Percentiles rank a stretch among this genome's conserved stretches.
Conservation (phyloP, 2,329 filamentous ascomycete genomes). For the Diplocarpon rosae region DNA sequence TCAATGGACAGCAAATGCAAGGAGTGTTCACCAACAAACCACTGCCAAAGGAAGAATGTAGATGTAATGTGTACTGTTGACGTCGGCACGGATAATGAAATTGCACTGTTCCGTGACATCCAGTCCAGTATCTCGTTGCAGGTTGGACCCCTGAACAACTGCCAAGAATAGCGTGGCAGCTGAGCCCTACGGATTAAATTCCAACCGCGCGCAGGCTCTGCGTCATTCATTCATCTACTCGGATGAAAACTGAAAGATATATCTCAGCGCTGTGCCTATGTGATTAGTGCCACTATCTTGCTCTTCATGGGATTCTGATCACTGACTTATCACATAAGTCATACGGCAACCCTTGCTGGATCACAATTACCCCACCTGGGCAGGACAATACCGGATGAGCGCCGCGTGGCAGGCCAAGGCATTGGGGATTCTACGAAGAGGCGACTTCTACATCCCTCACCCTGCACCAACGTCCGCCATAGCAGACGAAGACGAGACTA, state of each 20-base stretch:
- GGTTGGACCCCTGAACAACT: not conserved
- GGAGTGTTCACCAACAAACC: not conserved
- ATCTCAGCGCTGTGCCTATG: not conserved
- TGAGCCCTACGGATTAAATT: not conserved
- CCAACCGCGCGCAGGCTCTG: not conserved
- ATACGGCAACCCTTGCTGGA: not conserved
- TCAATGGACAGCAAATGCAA: not conserved
- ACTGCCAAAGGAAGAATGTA: not conserved
- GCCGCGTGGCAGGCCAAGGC: conserved; percentile 7
- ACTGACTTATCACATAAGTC: not conserved
- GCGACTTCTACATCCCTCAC: conserved; percentile 22
- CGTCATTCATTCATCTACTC: too few relatives aligned
- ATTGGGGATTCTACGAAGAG: conserved; percentile 4
- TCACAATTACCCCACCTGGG: not conserved
- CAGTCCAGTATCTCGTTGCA: not conserved
- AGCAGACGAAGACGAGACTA: conserved; percentile 21
- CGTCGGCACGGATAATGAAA: not conserved
- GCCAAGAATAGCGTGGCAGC: not conserved
- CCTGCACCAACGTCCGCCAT: conserved; percentile 22
- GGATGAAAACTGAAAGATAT: conserved; percentile 1
- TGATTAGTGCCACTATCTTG: not conserved
- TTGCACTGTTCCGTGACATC: too few relatives aligned
- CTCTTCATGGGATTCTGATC: not conserved
- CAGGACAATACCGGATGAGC: not conserved
- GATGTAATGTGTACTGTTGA: not conserved